Evolutionary conservation across 78 protist species (phyloP).

Genomic region (Trichosphaerium sp.): DNA sequence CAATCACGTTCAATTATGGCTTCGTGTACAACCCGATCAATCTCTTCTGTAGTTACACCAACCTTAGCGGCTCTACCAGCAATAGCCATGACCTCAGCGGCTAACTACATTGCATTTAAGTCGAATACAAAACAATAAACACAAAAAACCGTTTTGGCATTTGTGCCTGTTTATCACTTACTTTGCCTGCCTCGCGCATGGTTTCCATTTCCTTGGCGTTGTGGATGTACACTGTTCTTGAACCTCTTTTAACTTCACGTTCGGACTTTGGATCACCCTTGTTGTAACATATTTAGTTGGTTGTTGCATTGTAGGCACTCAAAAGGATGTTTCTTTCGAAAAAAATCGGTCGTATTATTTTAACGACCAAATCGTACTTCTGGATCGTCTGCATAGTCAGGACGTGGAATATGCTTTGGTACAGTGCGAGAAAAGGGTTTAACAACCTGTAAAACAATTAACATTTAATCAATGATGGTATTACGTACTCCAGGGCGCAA

Average conservation of each 20-base stretch:
- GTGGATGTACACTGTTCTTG: slow-evolving; percentile 21
- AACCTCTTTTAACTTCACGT: neutral
- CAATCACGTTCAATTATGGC: slow-evolving; percentile 61
- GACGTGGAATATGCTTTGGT: slow-evolving; percentile 18
- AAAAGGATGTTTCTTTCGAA: neutral
- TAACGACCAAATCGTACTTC: neutral
- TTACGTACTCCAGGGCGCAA: slow-evolving; percentile 4
- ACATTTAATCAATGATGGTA: no score
- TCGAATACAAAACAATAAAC: neutral
- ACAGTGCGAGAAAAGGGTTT: slow-evolving; percentile 12
- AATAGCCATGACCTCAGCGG: slow-evolving; percentile 76
- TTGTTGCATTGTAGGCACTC: neutral
- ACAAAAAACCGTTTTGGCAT: neutral
- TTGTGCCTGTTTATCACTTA: neutral
- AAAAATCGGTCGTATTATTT: slow-evolving; percentile 2
- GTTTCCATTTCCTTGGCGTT: slow-evolving; percentile 16
- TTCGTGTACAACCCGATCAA: slow-evolving; percentile 74
- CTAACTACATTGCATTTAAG: slow-evolving; percentile 1
- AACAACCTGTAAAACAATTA: no score
- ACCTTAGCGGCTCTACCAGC: slow-evolving; percentile 56
- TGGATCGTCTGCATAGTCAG: slow-evolving; percentile 29
- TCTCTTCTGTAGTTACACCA: slow-evolving; percentile 84
- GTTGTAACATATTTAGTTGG: slow-evolving; percentile 13
- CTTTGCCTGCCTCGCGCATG: slow-evolving; percentile 23
- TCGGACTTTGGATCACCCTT: slow-evolving; percentile 16